These are phyloP conservation scores for Monilinia laxa DNA, from an alignment of 2,329 filamentous ascomycete species.

Conservation along the genomic window DNA sequence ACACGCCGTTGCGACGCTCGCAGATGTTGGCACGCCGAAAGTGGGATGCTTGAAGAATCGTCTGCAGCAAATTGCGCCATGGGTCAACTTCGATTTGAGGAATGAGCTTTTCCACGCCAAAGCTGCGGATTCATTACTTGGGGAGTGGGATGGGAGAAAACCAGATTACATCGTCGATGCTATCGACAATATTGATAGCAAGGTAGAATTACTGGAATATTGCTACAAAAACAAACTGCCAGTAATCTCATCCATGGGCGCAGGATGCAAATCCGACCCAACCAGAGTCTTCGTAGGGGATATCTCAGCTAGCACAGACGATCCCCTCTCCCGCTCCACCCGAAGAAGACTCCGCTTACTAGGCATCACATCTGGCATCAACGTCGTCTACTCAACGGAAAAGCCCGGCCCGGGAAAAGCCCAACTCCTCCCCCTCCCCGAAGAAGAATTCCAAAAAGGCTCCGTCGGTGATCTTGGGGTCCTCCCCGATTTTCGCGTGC, in stretches of 20 bases:
- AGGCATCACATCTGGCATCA: slow-evolving; percentile 81
- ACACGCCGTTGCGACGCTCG: slow-evolving; percentile 91
- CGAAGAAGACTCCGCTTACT: slow-evolving; percentile 69
- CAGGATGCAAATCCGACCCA: slow-evolving; percentile 84
- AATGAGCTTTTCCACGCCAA: slow-evolving; percentile 77
- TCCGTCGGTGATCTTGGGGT: slow-evolving; percentile 83
- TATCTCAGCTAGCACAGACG: slow-evolving; percentile 83
- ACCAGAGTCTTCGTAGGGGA: slow-evolving; percentile 88
- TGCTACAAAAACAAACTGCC: slow-evolving; percentile 75
- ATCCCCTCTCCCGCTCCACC: slow-evolving; percentile 82
- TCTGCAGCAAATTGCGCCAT: slow-evolving; percentile 83
- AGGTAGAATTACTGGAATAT: slow-evolving; percentile 85
- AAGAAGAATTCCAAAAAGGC: slow-evolving; percentile 86
- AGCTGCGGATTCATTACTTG: slow-evolving; percentile 66
- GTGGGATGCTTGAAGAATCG: slow-evolving; percentile 79
- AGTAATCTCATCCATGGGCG: slow-evolving; percentile 94
- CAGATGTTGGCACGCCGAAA: slow-evolving; percentile 90
- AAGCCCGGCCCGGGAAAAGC: slow-evolving; percentile 89
- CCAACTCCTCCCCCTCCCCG: slow-evolving; percentile 77
- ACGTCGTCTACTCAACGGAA: slow-evolving; percentile 90
- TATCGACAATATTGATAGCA: slow-evolving; percentile 97
- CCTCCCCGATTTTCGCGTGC: slow-evolving; percentile 85
- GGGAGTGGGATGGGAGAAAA: slow-evolving; percentile 62
- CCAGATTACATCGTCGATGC: slow-evolving; percentile 94
- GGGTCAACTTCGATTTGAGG: slow-evolving; percentile 83